Evolutionary conservation across 108 stramenopile species (phyloP), one percentile per base, ranked within the genome.

Genomic region (Asterionellopsis glacialis): DNA sequence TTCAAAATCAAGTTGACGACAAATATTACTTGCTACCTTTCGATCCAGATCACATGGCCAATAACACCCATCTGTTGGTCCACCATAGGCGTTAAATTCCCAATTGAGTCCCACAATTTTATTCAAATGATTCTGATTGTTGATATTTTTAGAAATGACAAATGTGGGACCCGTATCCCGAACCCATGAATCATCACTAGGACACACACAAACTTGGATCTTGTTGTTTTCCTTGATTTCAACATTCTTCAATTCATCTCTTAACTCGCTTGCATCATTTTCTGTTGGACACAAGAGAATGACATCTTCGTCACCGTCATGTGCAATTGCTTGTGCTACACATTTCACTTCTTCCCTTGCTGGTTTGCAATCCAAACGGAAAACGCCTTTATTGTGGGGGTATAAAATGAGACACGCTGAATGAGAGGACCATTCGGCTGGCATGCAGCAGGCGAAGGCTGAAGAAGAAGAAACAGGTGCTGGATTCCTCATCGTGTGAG

Each of bases 71-170:
- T 74, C 74, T 0, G 69, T 64, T 0, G 72, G 66, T 9, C 82
- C 88, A 12, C 88, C 88, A 56, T 82, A 87, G 41, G 85, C 85
- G 58, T 87, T 87, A 71, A 90, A 87, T 53, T 71, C 59, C 85
- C 85, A 90, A 57, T 84, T 81, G 33, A 90, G 50, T 9, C 85
- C 83, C n/a, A 64, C 66, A n/a, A 79, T 19, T 12, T 67, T 19
- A 21, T 15, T 51, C 4, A 65, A 39, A 22, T 15, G 7, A 48
- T 40, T 33, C 19, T 47, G 1, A 28, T 45, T 62, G 55, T 1
- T 68, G 15, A 14, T 63, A 12, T 49, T 74, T 21, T 47, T 47
- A 12, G n/a, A 42, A 38, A 57, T 45, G 12, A 84, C 72, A 65
- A 87, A 88, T 1, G 80, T 82, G 11, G 90, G 90, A 0, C 81